Evolutionary conservation across 192 early-diverging fungal genomes (phyloP), one percentile per base, ranked within the genome.

Genomic region (Lobosporangium transversale): DNA sequence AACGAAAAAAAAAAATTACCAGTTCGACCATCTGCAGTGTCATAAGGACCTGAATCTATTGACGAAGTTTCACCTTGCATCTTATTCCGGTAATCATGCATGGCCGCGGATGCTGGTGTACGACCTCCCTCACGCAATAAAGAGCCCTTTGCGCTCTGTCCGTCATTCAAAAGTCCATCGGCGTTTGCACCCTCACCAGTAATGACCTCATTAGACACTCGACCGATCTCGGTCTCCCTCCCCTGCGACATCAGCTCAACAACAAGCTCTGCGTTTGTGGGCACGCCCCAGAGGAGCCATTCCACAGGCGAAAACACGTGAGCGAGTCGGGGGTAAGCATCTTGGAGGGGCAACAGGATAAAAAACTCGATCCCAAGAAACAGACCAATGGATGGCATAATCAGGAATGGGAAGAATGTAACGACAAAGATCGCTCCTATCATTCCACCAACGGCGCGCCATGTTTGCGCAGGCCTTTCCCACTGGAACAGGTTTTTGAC

Each of bases 231-330:
- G 2, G 68, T 65, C 2, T 74, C 69, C 26, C 57, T 31, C 58
- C 70, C 50, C 7, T 35, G 33, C 9, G 68, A 68, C 37, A 86
- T 35, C 36, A 81, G 44, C 43, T 84, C 83, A 36, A 86, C 65
- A 26, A 81, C 85, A 49, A 79, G 82, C 26, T 84, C 81, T 11
- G 83, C 83, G 53, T 81, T 84, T 5, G 76, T 83, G 1, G 85
- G 85, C 3, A 86, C 79, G 27, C 67, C 79, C 85, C 85, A 84
- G 12, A 86, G 53, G 23, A 84, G 47, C 70, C 74, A 80, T 53
- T 86, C 80, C 17, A 81, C 44, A 6, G 80, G 68, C 9, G 70
- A 81, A 49, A 86, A 86, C 0, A 84, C 49, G 27, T 80, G 81
- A 48, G 83, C 57, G 53, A 83, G 74, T n/a, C 79, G 62, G 21